phyloP scores from a whole-genome alignment of 2,329 filamentous ascomycete genomes.

The Fusarium illudens region DNA sequence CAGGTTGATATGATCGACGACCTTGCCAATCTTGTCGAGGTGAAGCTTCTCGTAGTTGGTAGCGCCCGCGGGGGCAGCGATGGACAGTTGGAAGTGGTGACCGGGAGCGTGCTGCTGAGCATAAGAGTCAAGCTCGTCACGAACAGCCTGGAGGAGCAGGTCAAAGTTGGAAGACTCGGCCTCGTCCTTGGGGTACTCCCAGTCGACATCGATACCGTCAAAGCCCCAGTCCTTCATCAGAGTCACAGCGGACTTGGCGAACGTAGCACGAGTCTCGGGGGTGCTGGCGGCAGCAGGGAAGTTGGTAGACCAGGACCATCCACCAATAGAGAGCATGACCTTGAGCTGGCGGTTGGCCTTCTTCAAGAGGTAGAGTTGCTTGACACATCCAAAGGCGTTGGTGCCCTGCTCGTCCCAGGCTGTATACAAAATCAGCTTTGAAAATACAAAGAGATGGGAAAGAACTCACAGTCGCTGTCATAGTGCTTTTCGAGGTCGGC shows the following conservation, averaged over 20 bases:
- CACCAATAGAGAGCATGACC: constrained; percentile 26
- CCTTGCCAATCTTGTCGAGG: constrained; percentile 4
- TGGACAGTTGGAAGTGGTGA: constrained; percentile 22
- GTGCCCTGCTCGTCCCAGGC: constrained; percentile 10
- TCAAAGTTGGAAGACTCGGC: constrained; percentile 22
- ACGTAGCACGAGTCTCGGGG: constrained; percentile 14
- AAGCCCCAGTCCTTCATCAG: constrained; percentile 33
- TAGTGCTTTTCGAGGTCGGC: constrained; percentile 78
- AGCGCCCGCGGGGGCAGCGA: constrained; percentile 21
- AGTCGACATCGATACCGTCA: constrained; percentile 30
- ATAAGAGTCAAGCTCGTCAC: constrained; percentile 18
- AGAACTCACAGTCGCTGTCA: constrained; percentile 60
- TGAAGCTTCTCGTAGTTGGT: constrained; percentile 24
- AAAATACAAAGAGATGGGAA: too few relatives aligned
- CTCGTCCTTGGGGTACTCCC: constrained; percentile 25
- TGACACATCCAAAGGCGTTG: constrained; percentile 31
- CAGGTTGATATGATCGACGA: constrained; percentile 27
- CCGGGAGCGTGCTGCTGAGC: constrained; percentile 5
- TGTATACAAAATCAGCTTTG: neutral
- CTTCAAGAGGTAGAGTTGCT: constrained; percentile 28
- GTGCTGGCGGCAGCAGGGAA: constrained; percentile 26
- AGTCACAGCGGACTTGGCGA: constrained; percentile 22
- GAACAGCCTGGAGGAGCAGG: constrained; percentile 24
- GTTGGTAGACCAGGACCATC: constrained; percentile 28
- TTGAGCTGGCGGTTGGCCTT: constrained; percentile 29